phyloP scores from a whole-genome alignment of 2,329 filamentous ascomycete genomes.

The Cladosporium phlei region DNA sequence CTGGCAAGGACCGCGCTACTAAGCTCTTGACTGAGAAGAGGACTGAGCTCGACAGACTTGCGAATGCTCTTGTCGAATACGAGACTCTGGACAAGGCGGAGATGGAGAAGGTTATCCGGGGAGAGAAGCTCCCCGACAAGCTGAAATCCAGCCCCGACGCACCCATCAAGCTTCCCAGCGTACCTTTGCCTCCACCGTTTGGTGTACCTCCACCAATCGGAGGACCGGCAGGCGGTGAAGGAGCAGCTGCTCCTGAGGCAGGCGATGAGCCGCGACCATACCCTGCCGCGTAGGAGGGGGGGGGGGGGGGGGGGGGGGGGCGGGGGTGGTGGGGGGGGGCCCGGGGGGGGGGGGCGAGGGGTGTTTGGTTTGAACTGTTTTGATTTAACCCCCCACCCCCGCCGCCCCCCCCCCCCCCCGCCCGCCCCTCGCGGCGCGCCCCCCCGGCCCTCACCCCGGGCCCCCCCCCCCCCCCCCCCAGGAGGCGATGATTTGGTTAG shows the following conservation, averaged over 20 bases:
- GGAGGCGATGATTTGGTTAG: no score
- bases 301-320: no score
- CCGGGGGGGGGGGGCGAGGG: no score
- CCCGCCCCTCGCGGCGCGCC: no score
- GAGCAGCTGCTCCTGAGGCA: neutral
- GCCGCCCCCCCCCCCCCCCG: no score
- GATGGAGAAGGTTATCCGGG: conserved; percentile 82
- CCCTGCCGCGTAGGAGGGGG: conserved; percentile 7
- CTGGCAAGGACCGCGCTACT: conserved; percentile 69
- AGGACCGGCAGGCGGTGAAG: neutral
- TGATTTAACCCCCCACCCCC: no score
- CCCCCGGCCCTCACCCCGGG: no score
- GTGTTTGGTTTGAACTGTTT: no score
- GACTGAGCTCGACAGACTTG: conserved; percentile 80
- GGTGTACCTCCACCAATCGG: conserved; percentile 1
- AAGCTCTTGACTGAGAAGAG: conserved; percentile 69
- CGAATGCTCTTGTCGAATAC: conserved; percentile 86
- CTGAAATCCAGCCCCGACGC: conserved; percentile 53
- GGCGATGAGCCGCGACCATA: conserved; percentile 10
- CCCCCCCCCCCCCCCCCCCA: no score
- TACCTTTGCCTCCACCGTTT: conserved; percentile 5
- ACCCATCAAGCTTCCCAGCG: conserved; percentile 62
- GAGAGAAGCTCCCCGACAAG: conserved; percentile 72
- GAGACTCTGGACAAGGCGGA: conserved; percentile 87
- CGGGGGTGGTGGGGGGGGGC: no score